These are phyloP conservation scores for Medicago truncatula DNA, from an alignment of 306 rosid genomes.

Conservation along the genomic window DNA sequence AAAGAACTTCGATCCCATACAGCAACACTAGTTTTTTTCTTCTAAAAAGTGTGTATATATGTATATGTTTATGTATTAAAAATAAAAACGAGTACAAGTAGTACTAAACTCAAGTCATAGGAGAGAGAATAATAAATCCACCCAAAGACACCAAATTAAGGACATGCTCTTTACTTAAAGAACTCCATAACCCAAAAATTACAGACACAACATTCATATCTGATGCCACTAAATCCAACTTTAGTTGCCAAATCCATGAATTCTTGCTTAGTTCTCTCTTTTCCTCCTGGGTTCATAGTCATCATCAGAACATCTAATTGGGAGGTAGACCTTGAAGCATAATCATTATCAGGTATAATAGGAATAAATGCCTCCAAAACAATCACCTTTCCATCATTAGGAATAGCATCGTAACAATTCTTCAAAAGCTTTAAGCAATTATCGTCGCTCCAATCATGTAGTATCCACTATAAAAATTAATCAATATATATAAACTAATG, in stretches of 20 bases:
- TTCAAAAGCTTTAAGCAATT: background rate
- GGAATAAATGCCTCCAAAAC: background rate
- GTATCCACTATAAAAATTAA: background rate
- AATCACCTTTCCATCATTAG: background rate
- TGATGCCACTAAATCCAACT: slow-evolving; percentile 57
- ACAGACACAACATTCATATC: slow-evolving; percentile 33
- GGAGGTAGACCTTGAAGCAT: background rate
- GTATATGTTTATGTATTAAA: too few relatives aligned
- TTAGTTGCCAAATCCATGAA: slow-evolving; percentile 47
- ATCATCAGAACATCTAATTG: slow-evolving; percentile 50
- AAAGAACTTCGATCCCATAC: too few relatives aligned
- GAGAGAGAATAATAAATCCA: too few relatives aligned
- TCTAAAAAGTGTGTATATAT: too few relatives aligned
- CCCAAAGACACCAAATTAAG: too few relatives aligned
- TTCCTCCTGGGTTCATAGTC: slow-evolving; percentile 42
- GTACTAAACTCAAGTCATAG: too few relatives aligned
- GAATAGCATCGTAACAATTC: background rate
- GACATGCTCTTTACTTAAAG: slow-evolving; percentile 38
- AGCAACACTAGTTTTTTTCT: too few relatives aligned
- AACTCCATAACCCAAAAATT: slow-evolving; percentile 59
- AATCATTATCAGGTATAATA: background rate
- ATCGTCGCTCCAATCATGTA: background rate
- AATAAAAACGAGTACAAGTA: too few relatives aligned
- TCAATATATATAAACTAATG: background rate
- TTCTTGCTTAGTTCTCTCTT: slow-evolving; percentile 50